Evolutionary conservation across 257 asterid genomes (phyloP).

Genomic region (Euphrasia confusa): DNA sequence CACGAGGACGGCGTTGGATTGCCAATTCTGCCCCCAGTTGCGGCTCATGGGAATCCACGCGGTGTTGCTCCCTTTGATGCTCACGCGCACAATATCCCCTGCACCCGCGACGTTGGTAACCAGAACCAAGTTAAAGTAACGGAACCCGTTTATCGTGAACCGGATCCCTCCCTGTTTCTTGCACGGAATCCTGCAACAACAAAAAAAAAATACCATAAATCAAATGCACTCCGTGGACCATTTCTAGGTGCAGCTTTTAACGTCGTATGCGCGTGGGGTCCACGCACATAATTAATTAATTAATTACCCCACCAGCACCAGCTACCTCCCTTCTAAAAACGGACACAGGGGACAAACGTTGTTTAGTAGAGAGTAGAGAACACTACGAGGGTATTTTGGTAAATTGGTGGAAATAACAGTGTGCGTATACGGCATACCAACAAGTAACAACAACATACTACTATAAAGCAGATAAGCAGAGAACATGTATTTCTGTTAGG

Average conservation of each 20-base stretch:
- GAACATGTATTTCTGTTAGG: no score
- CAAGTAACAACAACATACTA: no score
- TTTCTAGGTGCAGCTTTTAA: neutral
- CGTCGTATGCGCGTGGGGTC: neutral
- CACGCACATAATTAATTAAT: neutral
- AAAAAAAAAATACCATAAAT: no score
- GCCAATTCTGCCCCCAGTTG: constrained; percentile 80
- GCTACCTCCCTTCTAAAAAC: no score
- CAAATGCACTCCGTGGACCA: constrained; percentile 17
- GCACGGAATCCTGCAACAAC: constrained; percentile 55
- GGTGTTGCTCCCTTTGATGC: constrained; percentile 51
- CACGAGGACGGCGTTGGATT: constrained; percentile 46
- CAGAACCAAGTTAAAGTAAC: constrained; percentile 57
- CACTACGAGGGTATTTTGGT: constrained; percentile 13
- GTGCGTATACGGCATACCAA: no score
- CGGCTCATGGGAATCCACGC: constrained; percentile 56
- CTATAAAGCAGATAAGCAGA: no score
- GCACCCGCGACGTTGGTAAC: constrained; percentile 71
- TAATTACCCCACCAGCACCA: no score
- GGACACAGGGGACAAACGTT: no score
- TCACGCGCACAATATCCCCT: constrained; percentile 49
- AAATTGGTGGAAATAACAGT: neutral
- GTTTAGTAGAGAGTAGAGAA: no score
- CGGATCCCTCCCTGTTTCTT: constrained; percentile 57
- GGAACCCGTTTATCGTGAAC: constrained; percentile 65